Base-by-base conservation (phyloP, 1,284 basidiomycete species). In the Leccinum subrobustum region DNA sequence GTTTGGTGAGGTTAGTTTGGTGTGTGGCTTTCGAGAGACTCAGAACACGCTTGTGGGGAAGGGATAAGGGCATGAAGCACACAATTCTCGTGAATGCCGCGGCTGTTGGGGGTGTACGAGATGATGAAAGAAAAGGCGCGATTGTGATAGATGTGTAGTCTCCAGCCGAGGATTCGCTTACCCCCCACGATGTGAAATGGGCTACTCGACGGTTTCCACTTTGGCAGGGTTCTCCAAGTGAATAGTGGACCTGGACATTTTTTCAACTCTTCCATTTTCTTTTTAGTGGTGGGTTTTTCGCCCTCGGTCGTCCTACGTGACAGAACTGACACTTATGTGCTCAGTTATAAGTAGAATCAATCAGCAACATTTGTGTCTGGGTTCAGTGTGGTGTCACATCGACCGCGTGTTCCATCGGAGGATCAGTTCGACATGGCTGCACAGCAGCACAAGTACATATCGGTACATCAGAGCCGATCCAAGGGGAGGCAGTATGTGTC, bases 61-160 rank as follows among this genome's bases (percentile, higher is more conserved):
- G 50, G 50, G 57, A 44, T 4, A 59, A 12, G 16, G 14, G 27
- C 14, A 27, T 3, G 37, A 8, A 25, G 20, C 54, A 44, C 16
- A 72, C 73, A 4, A 44, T 70, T n/a, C 56, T 76, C 48, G 68
- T 75, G 42, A 75, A 76, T 65, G 71, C 73, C 3, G 68, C 75
- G 5, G 57, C 70, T 3, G 53, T 54, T 56, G 74, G 33, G 65
- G 68, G 31, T 65, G 64, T 55, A 33, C 69, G 18, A 42, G 72
- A 74, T 48, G 65, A 70, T 29, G 58, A 65, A 54, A 57, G 55
- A 25, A 64, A 44, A 23, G 64, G 64, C 27, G 60, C 61, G 20
- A 54, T 60, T 4, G 37, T 55, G 25, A 58, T 53, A 29, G 64
- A 64, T 31, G 16, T 58, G 51, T 67, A 53, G 39, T 35, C 23